Evolutionary conservation across 1,284 basidiomycete genomes (phyloP), one percentile per base, ranked within the genome.

Genomic region (Papiliotrema terrestris): DNA sequence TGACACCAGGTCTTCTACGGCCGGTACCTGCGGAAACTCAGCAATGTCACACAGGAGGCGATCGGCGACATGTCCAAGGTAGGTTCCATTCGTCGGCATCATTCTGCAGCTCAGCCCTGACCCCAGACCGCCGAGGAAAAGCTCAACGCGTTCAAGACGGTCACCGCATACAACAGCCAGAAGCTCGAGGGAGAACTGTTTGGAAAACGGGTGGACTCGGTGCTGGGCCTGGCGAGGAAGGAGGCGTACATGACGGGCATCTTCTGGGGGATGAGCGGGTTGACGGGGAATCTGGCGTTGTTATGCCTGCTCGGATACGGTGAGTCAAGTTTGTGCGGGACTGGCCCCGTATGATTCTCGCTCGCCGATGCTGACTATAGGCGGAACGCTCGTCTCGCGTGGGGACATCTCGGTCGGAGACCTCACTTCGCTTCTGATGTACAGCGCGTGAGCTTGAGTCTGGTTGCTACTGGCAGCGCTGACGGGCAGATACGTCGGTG

Each of bases 61-160:
- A 83, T 97, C 43, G 93, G 92, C 45, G 89, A 93, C 53, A 92
- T 96, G 91, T 91, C 91, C 26, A 92, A 92, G 80, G 87, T 80
- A 9, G 49, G 66, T 8, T 1, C n/a, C 39, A 2, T 43, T 35
- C 14, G 5, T 25, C 42, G 36, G 22, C 26, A 3, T 9, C 15
- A 22, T 19, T 50, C 54, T 26, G n/a, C 8, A 19, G 22, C 14
- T 15, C 43, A 23, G n/a, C 45, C 20, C 54, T 58, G 57, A 63
- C 43, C 23, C 11, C 56, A 84, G 77, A 83, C 86, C 8, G 92
- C 94, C 2, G 86, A 92, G 60, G 96, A 98, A 68, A 86, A 93
- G 6, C 82, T 98, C 11, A 86, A 89, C n/a, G 91, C 91, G 0
- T 84, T 98, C 60, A 85, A 93, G 15, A 98, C 94, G 0, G 89